Evolutionary conservation across 305 asterid genomes (phyloP).

Genomic region (Solanum hybrid): DNA sequence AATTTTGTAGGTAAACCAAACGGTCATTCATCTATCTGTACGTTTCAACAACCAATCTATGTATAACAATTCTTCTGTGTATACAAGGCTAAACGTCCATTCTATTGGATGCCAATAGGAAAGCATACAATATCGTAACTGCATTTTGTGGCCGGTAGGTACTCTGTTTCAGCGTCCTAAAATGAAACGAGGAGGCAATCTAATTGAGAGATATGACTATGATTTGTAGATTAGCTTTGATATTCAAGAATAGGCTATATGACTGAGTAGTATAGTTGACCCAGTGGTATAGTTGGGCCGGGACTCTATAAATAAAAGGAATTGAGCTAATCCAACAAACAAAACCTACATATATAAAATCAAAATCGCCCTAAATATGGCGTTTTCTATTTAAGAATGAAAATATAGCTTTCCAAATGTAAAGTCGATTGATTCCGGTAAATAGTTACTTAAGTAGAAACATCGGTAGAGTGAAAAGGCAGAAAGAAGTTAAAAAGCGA

Average conservation of each 20-base stretch:
- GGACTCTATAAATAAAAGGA: no score
- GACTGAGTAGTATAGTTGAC: neutral
- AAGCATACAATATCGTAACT: neutral
- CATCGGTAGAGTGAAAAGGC: neutral
- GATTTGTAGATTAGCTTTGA: neutral
- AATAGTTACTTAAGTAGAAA: neutral
- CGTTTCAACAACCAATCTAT: neutral
- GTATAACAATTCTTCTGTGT: neutral
- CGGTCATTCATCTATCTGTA: neutral
- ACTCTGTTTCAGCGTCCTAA: neutral
- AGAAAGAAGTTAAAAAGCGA: neutral
- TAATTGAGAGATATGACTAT: neutral
- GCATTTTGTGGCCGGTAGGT: neutral
- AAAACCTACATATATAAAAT: neutral
- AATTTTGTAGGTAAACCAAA: constrained; percentile 2
- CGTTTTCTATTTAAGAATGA: neutral
- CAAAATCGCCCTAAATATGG: no score
- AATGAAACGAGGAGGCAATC: neutral
- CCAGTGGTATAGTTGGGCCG: neutral
- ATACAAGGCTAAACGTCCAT: neutral
- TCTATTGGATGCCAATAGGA: neutral
- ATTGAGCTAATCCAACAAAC: neutral
- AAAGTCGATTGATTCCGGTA: neutral
- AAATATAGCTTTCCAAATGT: neutral
- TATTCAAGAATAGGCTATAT: neutral